phyloP scores from a whole-genome alignment of 495 filamentous ascomycete species.

The Aspergillus saccharolyticus region DNA sequence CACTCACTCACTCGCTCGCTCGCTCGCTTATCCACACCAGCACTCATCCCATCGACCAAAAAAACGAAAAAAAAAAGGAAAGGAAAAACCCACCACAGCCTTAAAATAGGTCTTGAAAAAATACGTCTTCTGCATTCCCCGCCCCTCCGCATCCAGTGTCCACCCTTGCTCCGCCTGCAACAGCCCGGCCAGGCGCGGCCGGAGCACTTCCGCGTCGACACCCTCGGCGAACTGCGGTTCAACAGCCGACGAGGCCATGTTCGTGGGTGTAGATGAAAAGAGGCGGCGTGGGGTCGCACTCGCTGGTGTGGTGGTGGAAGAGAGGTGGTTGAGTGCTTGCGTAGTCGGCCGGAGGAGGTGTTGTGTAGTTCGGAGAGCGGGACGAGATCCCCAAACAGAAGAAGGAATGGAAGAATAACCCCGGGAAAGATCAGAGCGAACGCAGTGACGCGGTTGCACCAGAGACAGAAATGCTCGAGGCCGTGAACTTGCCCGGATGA shows the following conservation, averaged over 20 bases:
- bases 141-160: constrained; percentile 33
- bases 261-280: neutral
- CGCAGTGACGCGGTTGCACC: neutral
- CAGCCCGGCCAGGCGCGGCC: constrained; percentile 21
- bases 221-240: constrained; percentile 33
- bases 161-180: constrained; percentile 27
- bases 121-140: constrained; percentile 41
- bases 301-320: constrained; percentile 8
- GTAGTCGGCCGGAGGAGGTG: too few relatives aligned
- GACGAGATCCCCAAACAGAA: neutral
- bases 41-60: too few relatives aligned
- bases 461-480: constrained; percentile 2
- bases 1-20: too few relatives aligned
- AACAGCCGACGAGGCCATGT: constrained; percentile 16
- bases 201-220: constrained; percentile 27
- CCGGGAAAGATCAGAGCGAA: neutral
- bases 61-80: neutral
- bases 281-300: too few relatives aligned
- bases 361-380: neutral
- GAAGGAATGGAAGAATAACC: neutral
- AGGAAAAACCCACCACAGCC: constrained; percentile 30
- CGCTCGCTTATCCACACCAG: too few relatives aligned
- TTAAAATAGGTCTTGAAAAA: constrained; percentile 45
- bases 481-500: constrained; percentile 2
- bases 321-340: neutral